Evolutionary conservation across 164 flowering plant genomes (phyloP).

Genomic region (Sextonia rubra): DNA sequence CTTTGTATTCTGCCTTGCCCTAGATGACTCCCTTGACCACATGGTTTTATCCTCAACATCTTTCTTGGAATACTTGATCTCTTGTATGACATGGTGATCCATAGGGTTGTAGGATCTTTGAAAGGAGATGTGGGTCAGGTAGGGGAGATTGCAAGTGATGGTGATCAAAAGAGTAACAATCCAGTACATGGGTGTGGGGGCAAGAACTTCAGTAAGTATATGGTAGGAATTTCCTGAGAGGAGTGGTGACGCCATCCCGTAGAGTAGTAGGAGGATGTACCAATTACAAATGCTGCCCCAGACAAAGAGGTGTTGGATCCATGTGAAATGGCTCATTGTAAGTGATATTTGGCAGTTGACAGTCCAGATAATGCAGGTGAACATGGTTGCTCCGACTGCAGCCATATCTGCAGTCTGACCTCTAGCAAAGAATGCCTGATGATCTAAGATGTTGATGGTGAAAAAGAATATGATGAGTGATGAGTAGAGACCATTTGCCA

Average conservation of each 20-base stretch:
- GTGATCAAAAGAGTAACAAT: constrained; percentile 50
- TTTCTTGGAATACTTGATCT: constrained; percentile 85
- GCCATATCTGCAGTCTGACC: constrained; percentile 86
- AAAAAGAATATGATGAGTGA: constrained; percentile 65
- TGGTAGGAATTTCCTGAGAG: constrained; percentile 42
- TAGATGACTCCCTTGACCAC: constrained; percentile 85
- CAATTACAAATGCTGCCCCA: constrained; percentile 81
- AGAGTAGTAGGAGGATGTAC: constrained; percentile 64
- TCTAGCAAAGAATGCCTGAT: constrained; percentile 58
- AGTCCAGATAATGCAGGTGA: constrained; percentile 80
- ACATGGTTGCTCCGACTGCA: constrained; percentile 77
- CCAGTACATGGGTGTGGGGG: constrained; percentile 90
- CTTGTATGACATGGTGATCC: constrained; percentile 97
- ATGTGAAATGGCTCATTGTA: constrained; percentile 87
- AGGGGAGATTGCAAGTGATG: constrained; percentile 52
- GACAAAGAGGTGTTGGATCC: constrained; percentile 76
- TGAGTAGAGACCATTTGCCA: constrained; percentile 71
- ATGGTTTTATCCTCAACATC: constrained; percentile 71
- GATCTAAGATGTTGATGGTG: constrained; percentile 48
- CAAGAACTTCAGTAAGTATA: constrained; percentile 71
- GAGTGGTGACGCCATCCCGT: constrained; percentile 47
- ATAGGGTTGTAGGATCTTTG: constrained; percentile 72
- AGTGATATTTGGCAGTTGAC: constrained; percentile 85
- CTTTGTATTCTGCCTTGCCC: constrained; percentile 85
- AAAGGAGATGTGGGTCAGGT: constrained; percentile 59